These are phyloP conservation scores for Alternaria burnsii DNA, from an alignment of 2,329 filamentous ascomycete species.

Conservation along the genomic window DNA sequence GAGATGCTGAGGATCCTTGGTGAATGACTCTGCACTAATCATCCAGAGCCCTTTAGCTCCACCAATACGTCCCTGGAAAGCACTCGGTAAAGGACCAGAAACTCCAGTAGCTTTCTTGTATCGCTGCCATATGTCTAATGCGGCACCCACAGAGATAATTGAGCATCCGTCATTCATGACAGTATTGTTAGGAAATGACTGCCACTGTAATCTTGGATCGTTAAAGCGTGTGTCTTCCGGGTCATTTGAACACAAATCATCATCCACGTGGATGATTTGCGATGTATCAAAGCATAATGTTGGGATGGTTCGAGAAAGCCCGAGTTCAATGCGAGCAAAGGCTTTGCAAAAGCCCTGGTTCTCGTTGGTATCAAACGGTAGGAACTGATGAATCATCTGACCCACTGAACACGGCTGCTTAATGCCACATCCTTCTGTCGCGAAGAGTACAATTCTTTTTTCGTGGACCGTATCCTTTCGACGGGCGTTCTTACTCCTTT, in stretches of 20 bases:
- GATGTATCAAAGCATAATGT: slow-evolving; percentile 48
- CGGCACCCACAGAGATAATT: slow-evolving; percentile 69
- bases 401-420: slow-evolving; percentile 22
- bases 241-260: slow-evolving; percentile 44
- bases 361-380: slow-evolving; percentile 49
- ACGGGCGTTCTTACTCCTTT: slow-evolving; percentile 40
- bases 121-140: slow-evolving; percentile 59
- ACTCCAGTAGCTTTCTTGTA: slow-evolving; percentile 64
- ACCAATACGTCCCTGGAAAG: slow-evolving; percentile 73
- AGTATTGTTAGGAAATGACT: slow-evolving; percentile 2
- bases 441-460: slow-evolving; percentile 48
- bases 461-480: slow-evolving; percentile 18
- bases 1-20: slow-evolving; percentile 52
- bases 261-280: slow-evolving; percentile 46
- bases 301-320: slow-evolving; percentile 52
- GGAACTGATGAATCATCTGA: slow-evolving; percentile 52
- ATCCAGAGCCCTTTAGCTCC: slow-evolving; percentile 81
- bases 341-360: slow-evolving; percentile 53
- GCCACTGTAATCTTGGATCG: slow-evolving; percentile 44
- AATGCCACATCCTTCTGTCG: slow-evolving; percentile 44
- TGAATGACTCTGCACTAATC: slow-evolving; percentile 61
- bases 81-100: slow-evolving; percentile 72
- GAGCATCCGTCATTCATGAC: slow-evolving; percentile 67
- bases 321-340: slow-evolving; percentile 54
- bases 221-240: slow-evolving; percentile 48